Percentiles rank a stretch among this genome's conserved stretches.
phyloP scores from a whole-genome alignment of 2,329 filamentous ascomycete genomes.

The Blastomyces parvus region DNA sequence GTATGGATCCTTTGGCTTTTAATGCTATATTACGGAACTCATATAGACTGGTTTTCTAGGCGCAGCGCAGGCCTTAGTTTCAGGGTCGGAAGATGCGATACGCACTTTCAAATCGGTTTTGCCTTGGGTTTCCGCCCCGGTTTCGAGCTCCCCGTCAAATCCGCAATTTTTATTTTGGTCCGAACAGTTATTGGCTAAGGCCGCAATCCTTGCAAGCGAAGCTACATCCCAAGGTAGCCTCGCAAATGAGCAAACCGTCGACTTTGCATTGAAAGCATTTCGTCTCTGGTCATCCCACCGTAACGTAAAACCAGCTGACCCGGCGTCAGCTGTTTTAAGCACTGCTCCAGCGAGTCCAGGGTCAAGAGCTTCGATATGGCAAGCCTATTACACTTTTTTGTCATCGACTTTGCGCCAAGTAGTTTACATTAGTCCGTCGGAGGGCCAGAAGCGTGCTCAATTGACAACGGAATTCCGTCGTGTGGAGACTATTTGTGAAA shows the following conservation, averaged over 20 bases:
- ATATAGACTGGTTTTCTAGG: slow-evolving; percentile 26
- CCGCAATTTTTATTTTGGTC: slow-evolving; percentile 68
- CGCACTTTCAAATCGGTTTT: slow-evolving; percentile 57
- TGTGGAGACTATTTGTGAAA: slow-evolving; percentile 71
- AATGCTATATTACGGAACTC: not conserved
- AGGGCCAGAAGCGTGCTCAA: slow-evolving; percentile 45
- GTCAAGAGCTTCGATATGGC: slow-evolving; percentile 56
- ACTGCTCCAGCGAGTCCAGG: slow-evolving; percentile 18
- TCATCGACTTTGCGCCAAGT: slow-evolving; percentile 61
- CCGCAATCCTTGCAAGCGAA: slow-evolving; percentile 58
- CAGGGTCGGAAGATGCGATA: slow-evolving; percentile 48
- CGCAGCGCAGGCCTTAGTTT: slow-evolving; percentile 37
- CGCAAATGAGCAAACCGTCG: slow-evolving; percentile 22
- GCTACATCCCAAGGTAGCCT: slow-evolving; percentile 27
- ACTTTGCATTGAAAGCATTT: slow-evolving; percentile 40
- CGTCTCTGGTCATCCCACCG: slow-evolving; percentile 37
- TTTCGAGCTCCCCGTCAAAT: slow-evolving; percentile 37
- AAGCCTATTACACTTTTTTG: slow-evolving; percentile 70
- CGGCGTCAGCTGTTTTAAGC: slow-evolving; percentile 15
- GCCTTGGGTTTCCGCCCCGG: slow-evolving; percentile 45
- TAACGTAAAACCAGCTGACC: slow-evolving; percentile 25
- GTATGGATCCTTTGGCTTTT: slow-evolving; percentile 37
- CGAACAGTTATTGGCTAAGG: slow-evolving; percentile 65
- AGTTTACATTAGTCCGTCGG: slow-evolving; percentile 17
- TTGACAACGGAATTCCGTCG: slow-evolving; percentile 68